These are phyloP conservation scores for Bothriochloa decipiens DNA, from an alignment of 176 grass and related monocot species.

Conservation along the genomic window DNA sequence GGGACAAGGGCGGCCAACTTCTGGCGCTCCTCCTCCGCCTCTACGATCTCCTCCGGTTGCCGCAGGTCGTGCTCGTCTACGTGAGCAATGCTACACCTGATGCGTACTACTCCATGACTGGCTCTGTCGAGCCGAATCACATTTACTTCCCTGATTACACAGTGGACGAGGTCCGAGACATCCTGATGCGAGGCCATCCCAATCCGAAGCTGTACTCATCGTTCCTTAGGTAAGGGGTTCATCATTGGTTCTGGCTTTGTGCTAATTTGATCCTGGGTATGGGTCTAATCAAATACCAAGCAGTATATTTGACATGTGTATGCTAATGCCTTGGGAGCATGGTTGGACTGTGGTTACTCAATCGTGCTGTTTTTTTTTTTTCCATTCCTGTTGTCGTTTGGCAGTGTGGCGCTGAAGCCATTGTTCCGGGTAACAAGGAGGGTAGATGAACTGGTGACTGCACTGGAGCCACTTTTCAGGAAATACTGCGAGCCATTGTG, in stretches of 20 bases:
- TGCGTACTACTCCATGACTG: constrained; percentile 74
- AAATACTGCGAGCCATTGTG: constrained; percentile 86
- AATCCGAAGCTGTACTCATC: constrained; percentile 73
- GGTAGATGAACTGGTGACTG: constrained; percentile 70
- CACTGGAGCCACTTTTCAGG: constrained; percentile 72
- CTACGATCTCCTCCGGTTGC: constrained; percentile 60
- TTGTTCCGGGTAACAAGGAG: constrained; percentile 70
- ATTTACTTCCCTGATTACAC: constrained; percentile 88
- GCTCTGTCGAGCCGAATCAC: constrained; percentile 66
- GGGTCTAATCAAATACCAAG: background rate
- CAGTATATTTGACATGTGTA: constrained; percentile 2
- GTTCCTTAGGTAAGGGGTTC: constrained; percentile 68
- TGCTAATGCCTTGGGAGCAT: background rate
- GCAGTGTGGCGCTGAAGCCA: constrained; percentile 73
- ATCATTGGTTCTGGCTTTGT: background rate
- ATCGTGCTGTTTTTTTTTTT: constrained; percentile 19
- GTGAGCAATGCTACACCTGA: constrained; percentile 77
- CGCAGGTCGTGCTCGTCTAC: constrained; percentile 73
- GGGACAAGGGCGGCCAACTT: constrained; percentile 68
- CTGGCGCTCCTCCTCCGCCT: constrained; percentile 67
- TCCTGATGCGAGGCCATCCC: constrained; percentile 70
- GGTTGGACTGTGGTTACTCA: background rate
- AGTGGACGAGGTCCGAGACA: constrained; percentile 63
- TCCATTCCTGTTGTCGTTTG: constrained; percentile 24
- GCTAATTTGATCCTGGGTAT: background rate